A percentile compares a stretch with the other conserved stretches of the same genome.
phyloP scores from a whole-genome alignment of 1,139 yeast genomes.

The Casaregolazyma suthepensis region DNA sequence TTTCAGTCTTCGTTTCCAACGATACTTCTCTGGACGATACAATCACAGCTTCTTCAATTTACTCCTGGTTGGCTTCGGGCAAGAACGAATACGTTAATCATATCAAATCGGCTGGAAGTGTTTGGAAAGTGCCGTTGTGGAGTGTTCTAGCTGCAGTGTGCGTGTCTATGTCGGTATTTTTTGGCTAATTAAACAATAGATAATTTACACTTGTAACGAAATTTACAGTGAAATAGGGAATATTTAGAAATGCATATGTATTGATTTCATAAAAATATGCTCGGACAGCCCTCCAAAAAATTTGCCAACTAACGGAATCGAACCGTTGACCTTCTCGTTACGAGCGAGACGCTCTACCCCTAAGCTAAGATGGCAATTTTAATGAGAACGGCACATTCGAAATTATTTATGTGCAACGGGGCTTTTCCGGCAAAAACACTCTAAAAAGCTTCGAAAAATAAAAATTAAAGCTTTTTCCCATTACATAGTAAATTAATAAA shows the following conservation, averaged over 20 bases:
- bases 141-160: background rate
- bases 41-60: slow-evolving; percentile 7
- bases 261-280: background rate
- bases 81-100: background rate
- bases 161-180: background rate
- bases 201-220: background rate
- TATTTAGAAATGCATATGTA: background rate
- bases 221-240: background rate
- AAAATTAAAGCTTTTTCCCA: background rate
- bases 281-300: background rate
- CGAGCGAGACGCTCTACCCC: slow-evolving; percentile 13
- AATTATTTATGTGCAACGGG: background rate
- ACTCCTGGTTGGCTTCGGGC: slow-evolving; percentile 7
- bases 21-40: slow-evolving; percentile 42
- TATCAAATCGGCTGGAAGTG: background rate
- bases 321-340: slow-evolving; percentile 12
- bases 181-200: background rate
- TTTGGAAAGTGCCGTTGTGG: slow-evolving; percentile 2
- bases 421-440: background rate
- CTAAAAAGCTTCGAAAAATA: background rate
- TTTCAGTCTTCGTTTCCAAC: slow-evolving; percentile 56
- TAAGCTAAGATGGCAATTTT: slow-evolving; percentile 11
- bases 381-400: background rate
- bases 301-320: slow-evolving; percentile 12
- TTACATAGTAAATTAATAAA: background rate